Conservation (phyloP, 2,329 filamentous ascomycete species). For the Hypoxylon sp. region DNA sequence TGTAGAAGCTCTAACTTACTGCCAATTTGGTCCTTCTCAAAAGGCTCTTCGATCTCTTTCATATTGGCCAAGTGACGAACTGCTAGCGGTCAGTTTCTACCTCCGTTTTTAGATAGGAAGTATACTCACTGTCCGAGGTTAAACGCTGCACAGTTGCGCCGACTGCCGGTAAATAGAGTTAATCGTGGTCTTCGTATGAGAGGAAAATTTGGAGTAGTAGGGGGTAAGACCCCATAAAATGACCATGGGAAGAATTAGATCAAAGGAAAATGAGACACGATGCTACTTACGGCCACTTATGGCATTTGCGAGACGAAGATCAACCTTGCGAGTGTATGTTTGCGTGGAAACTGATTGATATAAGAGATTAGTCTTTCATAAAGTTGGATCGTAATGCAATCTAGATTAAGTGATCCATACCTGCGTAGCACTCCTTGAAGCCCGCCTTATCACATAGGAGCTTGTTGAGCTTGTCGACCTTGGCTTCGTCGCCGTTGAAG, state of each 20-base stretch:
- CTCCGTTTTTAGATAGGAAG: neutral
- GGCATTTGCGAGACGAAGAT: slow-evolving; percentile 82
- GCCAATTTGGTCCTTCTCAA: slow-evolving; percentile 74
- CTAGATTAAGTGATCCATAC: neutral
- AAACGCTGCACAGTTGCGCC: slow-evolving; percentile 10
- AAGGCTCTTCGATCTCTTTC: slow-evolving; percentile 76
- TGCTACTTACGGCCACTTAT: slow-evolving; percentile 62
- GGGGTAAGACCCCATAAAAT: neutral
- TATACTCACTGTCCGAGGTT: slow-evolving; percentile 14
- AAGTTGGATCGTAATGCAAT: neutral
- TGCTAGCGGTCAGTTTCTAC: slow-evolving; percentile 1
- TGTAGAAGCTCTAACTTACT: slow-evolving; percentile 10
- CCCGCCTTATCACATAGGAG: slow-evolving; percentile 63
- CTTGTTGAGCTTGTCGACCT: slow-evolving; percentile 63
- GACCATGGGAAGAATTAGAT: too few species aligned
- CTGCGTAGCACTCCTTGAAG: slow-evolving; percentile 50
- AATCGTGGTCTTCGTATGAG: neutral
- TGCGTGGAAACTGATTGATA: slow-evolving; percentile 19
- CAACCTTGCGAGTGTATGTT: slow-evolving; percentile 74
- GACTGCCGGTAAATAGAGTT: neutral
- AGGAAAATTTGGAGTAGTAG: too few species aligned
- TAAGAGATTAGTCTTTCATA: neutral
- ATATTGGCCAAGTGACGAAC: slow-evolving; percentile 74
- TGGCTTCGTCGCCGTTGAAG: slow-evolving; percentile 57
- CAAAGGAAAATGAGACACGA: neutral